These are phyloP conservation scores for Yamadazyma akitaensis DNA, from an alignment of 805 yeast genomes.

Conservation along the genomic window DNA sequence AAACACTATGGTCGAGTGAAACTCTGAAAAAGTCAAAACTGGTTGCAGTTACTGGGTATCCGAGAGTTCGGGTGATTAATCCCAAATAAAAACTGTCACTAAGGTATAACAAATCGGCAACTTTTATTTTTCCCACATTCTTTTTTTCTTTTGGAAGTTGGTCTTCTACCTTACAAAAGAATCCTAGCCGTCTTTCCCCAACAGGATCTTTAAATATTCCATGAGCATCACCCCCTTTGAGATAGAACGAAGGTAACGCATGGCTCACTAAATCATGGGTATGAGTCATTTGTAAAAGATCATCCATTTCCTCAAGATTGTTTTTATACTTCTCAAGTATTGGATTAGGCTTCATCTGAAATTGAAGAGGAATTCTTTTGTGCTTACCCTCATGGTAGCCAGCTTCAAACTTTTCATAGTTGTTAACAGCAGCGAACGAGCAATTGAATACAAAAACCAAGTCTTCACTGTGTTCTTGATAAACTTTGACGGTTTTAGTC, in stretches of 20 bases:
- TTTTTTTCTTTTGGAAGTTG: conserved; percentile 20
- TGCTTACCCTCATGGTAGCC: conserved; percentile 17
- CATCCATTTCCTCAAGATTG: conserved; percentile 14
- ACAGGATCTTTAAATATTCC: conserved; percentile 4
- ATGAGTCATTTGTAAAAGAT: conserved; percentile 17
- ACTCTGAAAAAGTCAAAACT: conserved; percentile 30
- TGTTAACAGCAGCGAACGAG: conserved; percentile 31
- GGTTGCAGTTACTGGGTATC: conserved; percentile 16
- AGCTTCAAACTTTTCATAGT: conserved; percentile 14
- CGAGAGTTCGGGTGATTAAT: conserved; percentile 24
- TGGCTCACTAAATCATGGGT: conserved; percentile 23
- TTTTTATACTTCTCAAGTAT: conserved; percentile 21
- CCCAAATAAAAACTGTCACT: conserved; percentile 34
- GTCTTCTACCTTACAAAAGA: conserved; percentile 30
- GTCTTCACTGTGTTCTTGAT: conserved; percentile 24
- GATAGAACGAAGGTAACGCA: conserved; percentile 23
- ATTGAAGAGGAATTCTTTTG: conserved; percentile 29
- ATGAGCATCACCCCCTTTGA: conserved; percentile 4
- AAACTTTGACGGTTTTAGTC: conserved; percentile 28
- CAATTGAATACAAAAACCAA: conserved; percentile 29
- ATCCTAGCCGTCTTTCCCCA: conserved; percentile 25
- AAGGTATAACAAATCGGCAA: conserved; percentile 9
- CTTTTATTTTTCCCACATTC: conserved; percentile 4
- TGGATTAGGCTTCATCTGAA: conserved; percentile 22
- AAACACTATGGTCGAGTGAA: conserved; percentile 35